Evolutionary conservation across 305 asterid species (phyloP), one percentile per base, ranked within the genome.

Genomic region (Ajuga reptans): DNA sequence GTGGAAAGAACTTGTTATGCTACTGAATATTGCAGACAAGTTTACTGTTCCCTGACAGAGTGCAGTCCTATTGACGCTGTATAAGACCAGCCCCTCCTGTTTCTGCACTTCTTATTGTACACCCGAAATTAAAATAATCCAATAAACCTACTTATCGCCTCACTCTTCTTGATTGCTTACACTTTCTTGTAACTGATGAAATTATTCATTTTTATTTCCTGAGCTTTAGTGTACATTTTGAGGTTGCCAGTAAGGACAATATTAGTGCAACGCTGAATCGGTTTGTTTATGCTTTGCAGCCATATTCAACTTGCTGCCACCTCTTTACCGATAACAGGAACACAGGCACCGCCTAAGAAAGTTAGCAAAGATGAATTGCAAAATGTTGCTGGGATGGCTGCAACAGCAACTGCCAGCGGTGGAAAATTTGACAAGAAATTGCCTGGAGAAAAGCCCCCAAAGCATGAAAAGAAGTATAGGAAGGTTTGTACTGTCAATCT

Each of bases 351-450:
- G 72, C 86, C 90, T 21, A 85, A 79, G 66, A 91, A 88, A 77
- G 77, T 84, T 33, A 78, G 94, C 87, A 94, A 89, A 80, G 92
- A 84, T 34, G 99, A 88, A 72, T 74, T 94, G 10, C 96, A 89
- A 67, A 83, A 88, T 61, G 95, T 91, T 17, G 98, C 96, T 53
- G 98, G 99, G 72, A 73, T 94, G 92, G 98, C 97, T 57, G 87
- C 96, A 47, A 78, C 86, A 58, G 80, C 99, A 34, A 94, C 99
- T 33, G 99, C 99, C 12, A 94, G 99, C 33, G 96, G 97, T 61
- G 98, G 99, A 54, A 94, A 94, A 72, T 94, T 91, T 63, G 98
- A 94, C 85, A 94, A 94, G 84, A 94, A 94, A 76, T 78, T 94
- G 72, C 89, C 91, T 0, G 98, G 98, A 41, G 98, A 91, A 75